Base-by-base conservation (phyloP, 1,284 basidiomycete species). In the Austroboletus niveus region DNA sequence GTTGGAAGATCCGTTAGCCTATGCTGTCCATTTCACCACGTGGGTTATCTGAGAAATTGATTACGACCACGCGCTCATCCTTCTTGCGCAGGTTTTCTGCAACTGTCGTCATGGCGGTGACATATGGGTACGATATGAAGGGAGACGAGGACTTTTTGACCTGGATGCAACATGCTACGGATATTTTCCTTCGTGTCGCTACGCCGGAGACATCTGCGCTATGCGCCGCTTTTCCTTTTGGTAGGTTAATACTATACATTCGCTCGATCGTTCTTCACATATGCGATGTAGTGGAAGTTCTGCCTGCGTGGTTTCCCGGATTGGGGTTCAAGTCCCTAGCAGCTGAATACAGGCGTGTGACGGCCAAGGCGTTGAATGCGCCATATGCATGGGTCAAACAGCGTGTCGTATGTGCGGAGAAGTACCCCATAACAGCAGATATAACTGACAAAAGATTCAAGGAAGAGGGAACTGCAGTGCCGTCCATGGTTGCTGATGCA, bases 401-500 rank as follows among this genome's bases (percentile, higher is more conserved):
- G 42, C 47, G 40, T 9, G 2, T 61, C 39, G 59, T 61, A 57
- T 20, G 53, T 47, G 29, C 15, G 4, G 8, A 30, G 39, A 24
- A 29, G 8, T 14, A 3, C 3, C 29, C 2, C 10, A 2, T 17
- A 17, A 3, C 36, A 5, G 5, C 3, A 6, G 22, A 14, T 44
- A 4, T 43, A 5, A 24, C 31, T 61, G n/a, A 61, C 30, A 10
- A 2, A 7, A 9, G 11, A 36, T 11, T 0, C 14, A 22, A 60
- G 60, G 54, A 57, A n/a, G 39, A 55, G 42, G 60, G 60, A 8
- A 48, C 15, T n/a, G 49, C 47, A 20, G 8, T 6, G 4, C 49
- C 51, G 0, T 61, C 51, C 27, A 54, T 64, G 62, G 62, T 62
- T 7, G 15, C 57, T n/a, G 49, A 64, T 27, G 47, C 54, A 3